These are phyloP conservation scores for Malassezia sp. DNA, from an alignment of 1,284 basidiomycete genomes.

Conservation along the genomic window DNA sequence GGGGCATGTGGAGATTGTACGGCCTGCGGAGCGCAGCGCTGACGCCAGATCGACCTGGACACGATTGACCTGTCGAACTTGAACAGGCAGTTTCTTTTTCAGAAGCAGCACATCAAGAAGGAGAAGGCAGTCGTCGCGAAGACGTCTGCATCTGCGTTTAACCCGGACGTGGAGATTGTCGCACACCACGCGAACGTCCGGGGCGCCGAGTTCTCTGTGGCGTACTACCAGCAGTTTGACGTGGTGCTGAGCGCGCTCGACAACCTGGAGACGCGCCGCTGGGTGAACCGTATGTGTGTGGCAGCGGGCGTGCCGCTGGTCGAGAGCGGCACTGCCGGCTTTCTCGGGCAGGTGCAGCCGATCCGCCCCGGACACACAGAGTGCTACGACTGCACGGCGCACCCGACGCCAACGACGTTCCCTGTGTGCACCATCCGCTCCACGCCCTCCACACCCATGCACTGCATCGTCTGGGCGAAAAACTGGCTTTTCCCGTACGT, in stretches of 20 bases:
- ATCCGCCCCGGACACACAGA: slow-evolving; percentile 47
- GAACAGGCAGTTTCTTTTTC: slow-evolving; percentile 94
- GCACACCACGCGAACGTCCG: slow-evolving; percentile 94
- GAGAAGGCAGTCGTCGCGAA: slow-evolving; percentile 89
- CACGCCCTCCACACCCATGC: slow-evolving; percentile 91
- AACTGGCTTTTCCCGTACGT: slow-evolving; percentile 68
- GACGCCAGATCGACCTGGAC: slow-evolving; percentile 67
- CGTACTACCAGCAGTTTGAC: slow-evolving; percentile 81
- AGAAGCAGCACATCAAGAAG: slow-evolving; percentile 92
- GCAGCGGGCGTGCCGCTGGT: slow-evolving; percentile 79
- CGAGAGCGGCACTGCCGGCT: slow-evolving; percentile 92
- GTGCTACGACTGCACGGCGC: slow-evolving; percentile 49
- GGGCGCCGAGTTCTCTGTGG: slow-evolving; percentile 75
- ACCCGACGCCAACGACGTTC: slow-evolving; percentile 81
- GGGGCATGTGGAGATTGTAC: slow-evolving; percentile 65
- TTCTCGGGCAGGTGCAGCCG: slow-evolving; percentile 62
- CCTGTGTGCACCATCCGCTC: slow-evolving; percentile 97
- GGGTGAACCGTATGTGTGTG: slow-evolving; percentile 86
- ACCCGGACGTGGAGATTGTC: slow-evolving; percentile 73
- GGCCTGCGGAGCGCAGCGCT: not conserved
- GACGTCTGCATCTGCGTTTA: slow-evolving; percentile 76
- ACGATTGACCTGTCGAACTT: slow-evolving; percentile 97
- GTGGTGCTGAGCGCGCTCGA: slow-evolving; percentile 92
- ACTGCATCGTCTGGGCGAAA: slow-evolving; percentile 99
- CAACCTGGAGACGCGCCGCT: slow-evolving; percentile 53